Base-by-base conservation (phyloP, 225 moss, liverwort and hornwort species). In the Pseudoscleropodium purum region DNA sequence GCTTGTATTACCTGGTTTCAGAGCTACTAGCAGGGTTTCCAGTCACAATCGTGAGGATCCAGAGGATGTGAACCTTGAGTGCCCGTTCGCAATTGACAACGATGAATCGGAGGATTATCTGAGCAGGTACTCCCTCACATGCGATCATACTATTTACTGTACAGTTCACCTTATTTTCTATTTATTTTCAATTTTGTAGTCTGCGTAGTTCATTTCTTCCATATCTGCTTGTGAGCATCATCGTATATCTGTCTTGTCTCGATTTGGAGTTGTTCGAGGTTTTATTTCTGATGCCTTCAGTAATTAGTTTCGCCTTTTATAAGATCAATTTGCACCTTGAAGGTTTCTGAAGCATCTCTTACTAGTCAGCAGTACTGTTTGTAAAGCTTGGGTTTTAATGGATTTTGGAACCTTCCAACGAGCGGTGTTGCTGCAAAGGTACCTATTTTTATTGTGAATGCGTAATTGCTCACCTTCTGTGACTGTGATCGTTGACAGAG, bases 21-120 rank as follows among this genome's bases (percentile, higher is more conserved):
- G 95, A 90, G 91, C 94, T 85, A 26, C 91, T 31, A 92, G 66
- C 85, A 95, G 94, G 91, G 88, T 87, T 84, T 92, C 87, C 37
- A 92, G 91, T 79, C 92, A 93, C 33, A 92, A 82, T 59, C 93
- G 91, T 51, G 95, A 95, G 75, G 93, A 96, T 77, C 87, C 87
- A 67, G 96, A 98, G 81, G 97, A 96, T 73, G 93, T 92, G 91
- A 93, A 97, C 80, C 94, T 99, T 54, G 96, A 94, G 83, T 97
- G 94, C 87, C 99, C 99, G 54, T 99, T 99, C 87, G 96, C 96
- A 79, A 93, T 95, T 49, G 95, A 97, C 85, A 95, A 94, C 88
- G 96, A 96, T 87, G 99, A 99, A 88, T 94, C 94, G 65, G 99
- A 97, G 59, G 95, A 92, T 41, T 96, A 95, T 88, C 90, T 94